A percentile compares a stretch with the other conserved stretches of the same genome.
Evolutionary conservation across 2,329 filamentous ascomycete species (phyloP).

Genomic region (Ceratocystiopsis sp.): DNA sequence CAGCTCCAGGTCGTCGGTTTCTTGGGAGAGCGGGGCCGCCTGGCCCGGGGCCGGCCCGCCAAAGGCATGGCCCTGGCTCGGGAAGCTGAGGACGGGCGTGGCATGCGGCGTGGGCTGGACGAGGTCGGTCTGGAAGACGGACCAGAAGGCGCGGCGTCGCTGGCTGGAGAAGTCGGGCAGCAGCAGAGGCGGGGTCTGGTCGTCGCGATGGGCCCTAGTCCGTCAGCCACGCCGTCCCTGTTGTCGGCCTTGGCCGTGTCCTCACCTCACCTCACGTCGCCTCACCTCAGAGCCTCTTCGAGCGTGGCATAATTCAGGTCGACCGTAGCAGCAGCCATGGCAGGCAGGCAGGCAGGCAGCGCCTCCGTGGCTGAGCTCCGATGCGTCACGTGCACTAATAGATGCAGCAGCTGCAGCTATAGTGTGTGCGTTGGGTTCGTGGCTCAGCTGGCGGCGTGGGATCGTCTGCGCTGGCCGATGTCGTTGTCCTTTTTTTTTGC

Average conservation of each 20-base stretch:
- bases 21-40: slow-evolving; percentile 2
- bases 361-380: no score
- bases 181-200: neutral
- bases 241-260: neutral
- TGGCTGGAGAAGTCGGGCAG: slow-evolving; percentile 28
- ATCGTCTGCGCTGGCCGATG: no score
- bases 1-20: slow-evolving; percentile 7
- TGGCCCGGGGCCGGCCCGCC: slow-evolving; percentile 16
- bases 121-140: slow-evolving; percentile 36
- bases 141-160: slow-evolving; percentile 33
- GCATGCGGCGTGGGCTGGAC: slow-evolving; percentile 30
- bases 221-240: neutral
- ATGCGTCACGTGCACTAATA: no score
- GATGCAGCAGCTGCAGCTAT: no score
- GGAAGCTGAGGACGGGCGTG: slow-evolving; percentile 20
- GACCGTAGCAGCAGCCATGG: slow-evolving; percentile 3
- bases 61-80: slow-evolving; percentile 28
- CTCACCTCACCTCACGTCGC: neutral
- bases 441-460: no score
- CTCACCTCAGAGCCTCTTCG: slow-evolving; percentile 7
- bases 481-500: no score
- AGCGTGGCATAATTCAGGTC: slow-evolving; percentile 2
- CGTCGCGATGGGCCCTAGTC: neutral
- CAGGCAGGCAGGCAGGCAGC: no score
- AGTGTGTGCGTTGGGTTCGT: no score